Conservation (phyloP, 306 rosid species). For the Rosa persica region DNA sequence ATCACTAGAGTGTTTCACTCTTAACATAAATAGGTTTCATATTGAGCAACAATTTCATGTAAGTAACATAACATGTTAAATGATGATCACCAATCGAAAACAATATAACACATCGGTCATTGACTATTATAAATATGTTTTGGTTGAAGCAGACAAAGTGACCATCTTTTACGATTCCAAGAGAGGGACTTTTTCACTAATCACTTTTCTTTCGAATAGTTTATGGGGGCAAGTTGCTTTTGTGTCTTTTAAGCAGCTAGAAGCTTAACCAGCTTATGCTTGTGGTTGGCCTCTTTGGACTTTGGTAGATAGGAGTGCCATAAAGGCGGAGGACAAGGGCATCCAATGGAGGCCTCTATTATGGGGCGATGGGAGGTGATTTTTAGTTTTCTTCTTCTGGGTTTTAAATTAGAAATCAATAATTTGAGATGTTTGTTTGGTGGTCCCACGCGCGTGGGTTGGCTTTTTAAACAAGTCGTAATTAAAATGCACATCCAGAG, state of each 20-base stretch:
- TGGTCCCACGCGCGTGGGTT: slow-evolving; percentile 66
- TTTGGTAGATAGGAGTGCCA: too few species aligned
- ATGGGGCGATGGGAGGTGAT: neutral
- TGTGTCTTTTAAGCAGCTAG: slow-evolving; percentile 32
- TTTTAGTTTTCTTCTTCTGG: too few species aligned
- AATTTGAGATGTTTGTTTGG: slow-evolving; percentile 1
- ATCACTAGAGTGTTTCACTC: too few species aligned
- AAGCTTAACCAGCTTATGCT: neutral
- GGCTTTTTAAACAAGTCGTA: slow-evolving; percentile 40
- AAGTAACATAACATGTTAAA: neutral
- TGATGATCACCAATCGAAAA: neutral
- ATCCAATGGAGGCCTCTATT: slow-evolving; percentile 29
- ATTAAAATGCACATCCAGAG: slow-evolving; percentile 37
- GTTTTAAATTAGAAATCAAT: too few species aligned
- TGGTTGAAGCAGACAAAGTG: slow-evolving; percentile 52
- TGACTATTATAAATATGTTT: slow-evolving; percentile 47
- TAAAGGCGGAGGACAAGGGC: too few species aligned
- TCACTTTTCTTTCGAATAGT: neutral
- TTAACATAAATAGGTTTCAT: too few species aligned
- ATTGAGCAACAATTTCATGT: too few species aligned
- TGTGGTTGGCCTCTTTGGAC: slow-evolving; percentile 1
- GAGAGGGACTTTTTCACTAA: slow-evolving; percentile 27
- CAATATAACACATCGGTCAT: neutral
- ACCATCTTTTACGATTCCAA: slow-evolving; percentile 50
- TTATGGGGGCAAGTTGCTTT: slow-evolving; percentile 38